phyloP scores from a whole-genome alignment of 2,329 filamentous ascomycete genomes.

The Annulohypoxylon truncatum region DNA sequence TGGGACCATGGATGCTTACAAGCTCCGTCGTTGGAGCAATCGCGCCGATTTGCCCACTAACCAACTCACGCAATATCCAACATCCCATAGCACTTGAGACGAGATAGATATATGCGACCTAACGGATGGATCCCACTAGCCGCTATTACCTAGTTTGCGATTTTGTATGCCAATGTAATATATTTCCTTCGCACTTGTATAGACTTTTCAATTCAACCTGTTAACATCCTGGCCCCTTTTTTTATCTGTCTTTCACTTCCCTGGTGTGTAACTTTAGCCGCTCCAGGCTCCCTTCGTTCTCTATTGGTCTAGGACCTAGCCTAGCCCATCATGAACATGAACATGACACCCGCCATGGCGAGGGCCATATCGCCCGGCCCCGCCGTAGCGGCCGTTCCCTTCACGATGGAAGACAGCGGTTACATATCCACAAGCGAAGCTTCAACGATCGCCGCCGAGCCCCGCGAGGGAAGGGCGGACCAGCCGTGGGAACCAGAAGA shows the following conservation, averaged over 20 bases:
- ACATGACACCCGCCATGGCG: conserved; percentile 9
- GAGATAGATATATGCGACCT: no score
- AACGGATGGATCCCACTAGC: background rate
- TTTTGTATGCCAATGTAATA: background rate
- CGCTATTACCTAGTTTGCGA: background rate
- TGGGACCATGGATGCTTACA: conserved; percentile 13
- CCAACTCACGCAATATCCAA: background rate
- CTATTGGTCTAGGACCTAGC: background rate
- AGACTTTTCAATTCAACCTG: background rate
- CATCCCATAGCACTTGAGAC: no score
- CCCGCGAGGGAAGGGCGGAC: background rate
- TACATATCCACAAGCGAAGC: conserved; percentile 21
- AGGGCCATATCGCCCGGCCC: background rate
- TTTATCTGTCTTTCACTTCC: background rate
- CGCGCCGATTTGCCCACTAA: conserved; percentile 3
- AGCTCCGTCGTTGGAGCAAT: background rate
- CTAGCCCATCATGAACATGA: conserved; percentile 2
- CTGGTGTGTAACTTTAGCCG: background rate
- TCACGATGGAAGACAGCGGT: conserved; percentile 21
- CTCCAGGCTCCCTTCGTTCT: background rate
- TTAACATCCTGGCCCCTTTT: background rate
- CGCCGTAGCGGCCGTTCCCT: background rate
- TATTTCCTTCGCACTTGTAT: background rate
- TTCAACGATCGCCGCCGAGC: conserved; percentile 3
- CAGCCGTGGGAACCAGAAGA: background rate